phyloP scores from a whole-genome alignment of 257 asterid genomes.

The Osmanthus fragrans region DNA sequence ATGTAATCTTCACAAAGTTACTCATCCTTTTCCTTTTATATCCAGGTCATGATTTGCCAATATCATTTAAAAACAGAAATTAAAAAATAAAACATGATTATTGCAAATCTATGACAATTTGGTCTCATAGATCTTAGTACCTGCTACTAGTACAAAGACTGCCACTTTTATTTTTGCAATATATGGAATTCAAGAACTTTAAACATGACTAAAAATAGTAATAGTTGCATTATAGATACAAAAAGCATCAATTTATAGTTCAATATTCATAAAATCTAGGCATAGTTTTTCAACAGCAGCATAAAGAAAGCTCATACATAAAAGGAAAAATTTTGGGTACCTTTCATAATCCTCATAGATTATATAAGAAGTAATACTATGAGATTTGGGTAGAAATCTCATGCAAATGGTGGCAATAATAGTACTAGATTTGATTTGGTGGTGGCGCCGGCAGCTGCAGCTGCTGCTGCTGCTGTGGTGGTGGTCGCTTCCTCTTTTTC shows the following conservation, averaged over 20 bases:
- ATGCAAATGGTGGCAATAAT: slow-evolving; percentile 20
- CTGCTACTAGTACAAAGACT: slow-evolving; percentile 21
- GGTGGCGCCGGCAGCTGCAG: slow-evolving; percentile 32
- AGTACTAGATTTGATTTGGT: slow-evolving; percentile 1
- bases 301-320: slow-evolving; percentile 19
- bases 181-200: background rate
- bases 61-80: background rate
- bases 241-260: background rate
- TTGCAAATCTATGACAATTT: slow-evolving; percentile 40
- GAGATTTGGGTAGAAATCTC: slow-evolving; percentile 22
- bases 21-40: slow-evolving; percentile 23
- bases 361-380: background rate
- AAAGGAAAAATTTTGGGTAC: background rate
- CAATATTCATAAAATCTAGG: slow-evolving; percentile 11
- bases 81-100: slow-evolving; percentile 36
- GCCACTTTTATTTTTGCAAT: slow-evolving; percentile 17
- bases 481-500: slow-evolving; percentile 75
- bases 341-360: slow-evolving; percentile 21
- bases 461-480: slow-evolving; percentile 29
- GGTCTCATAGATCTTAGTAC: slow-evolving; percentile 7
- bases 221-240: background rate
- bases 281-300: slow-evolving; percentile 1
- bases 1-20: slow-evolving; percentile 33
- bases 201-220: background rate
- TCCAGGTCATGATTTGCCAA: background rate